Evolutionary conservation across 1,139 yeast species (phyloP).

Genomic region (Kluyveromyces sp.): DNA sequence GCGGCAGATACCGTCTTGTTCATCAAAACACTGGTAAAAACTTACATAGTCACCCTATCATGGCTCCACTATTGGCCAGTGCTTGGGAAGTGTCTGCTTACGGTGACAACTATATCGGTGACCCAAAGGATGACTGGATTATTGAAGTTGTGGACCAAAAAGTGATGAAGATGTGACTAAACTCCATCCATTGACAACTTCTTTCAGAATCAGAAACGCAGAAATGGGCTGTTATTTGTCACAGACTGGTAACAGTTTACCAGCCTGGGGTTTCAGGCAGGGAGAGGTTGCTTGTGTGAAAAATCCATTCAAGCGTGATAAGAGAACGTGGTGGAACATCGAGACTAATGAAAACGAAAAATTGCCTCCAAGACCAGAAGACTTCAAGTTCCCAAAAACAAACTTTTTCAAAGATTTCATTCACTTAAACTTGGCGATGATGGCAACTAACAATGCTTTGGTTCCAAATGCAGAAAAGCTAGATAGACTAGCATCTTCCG

Average conservation of each 20-base stretch:
- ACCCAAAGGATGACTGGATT: constrained; percentile 87
- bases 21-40: constrained; percentile 83
- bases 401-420: constrained; percentile 82
- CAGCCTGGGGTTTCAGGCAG: constrained; percentile 98
- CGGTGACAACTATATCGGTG: constrained; percentile 83
- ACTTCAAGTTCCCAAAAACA: constrained; percentile 74
- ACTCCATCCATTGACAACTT: constrained; percentile 81
- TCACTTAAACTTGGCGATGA: constrained; percentile 93
- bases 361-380: constrained; percentile 63
- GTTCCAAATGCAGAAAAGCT: constrained; percentile 88
- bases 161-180: constrained; percentile 54
- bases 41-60: constrained; percentile 77
- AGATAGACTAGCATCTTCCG: constrained; percentile 83
- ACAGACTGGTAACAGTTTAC: constrained; percentile 71
- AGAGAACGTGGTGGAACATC: constrained; percentile 97
- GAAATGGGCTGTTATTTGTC: constrained; percentile 77
- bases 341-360: constrained; percentile 74
- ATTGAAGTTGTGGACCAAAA: constrained; percentile 78
- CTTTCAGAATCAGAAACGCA: constrained; percentile 67
- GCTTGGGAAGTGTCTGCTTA: constrained; percentile 88
- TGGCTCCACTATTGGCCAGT: constrained; percentile 68
- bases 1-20: constrained; percentile 66
- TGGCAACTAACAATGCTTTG: constrained; percentile 96
- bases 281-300: constrained; percentile 88
- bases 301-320: constrained; percentile 72